Conservation (phyloP, 1,284 basidiomycete species). For the Agroathelia rolfsii region DNA sequence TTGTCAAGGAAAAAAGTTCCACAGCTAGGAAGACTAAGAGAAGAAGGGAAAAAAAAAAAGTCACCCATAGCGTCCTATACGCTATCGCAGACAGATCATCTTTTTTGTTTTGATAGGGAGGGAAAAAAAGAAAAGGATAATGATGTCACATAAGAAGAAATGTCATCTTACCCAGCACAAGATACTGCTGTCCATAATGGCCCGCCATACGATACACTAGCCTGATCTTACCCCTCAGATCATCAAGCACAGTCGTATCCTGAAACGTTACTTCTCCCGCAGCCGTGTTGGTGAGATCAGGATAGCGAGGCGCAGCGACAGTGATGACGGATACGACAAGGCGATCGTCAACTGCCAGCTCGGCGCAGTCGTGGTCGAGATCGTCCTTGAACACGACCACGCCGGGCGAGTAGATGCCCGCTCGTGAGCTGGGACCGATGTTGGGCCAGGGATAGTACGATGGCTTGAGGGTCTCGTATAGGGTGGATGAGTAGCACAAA, state of each 20-base stretch:
- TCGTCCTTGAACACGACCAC: conserved; percentile 38
- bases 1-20: conserved; percentile 1
- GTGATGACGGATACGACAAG: conserved; percentile 32
- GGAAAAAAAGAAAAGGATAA: not conserved
- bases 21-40: too few relatives aligned
- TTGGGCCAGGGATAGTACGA: conserved; percentile 39
- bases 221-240: conserved; percentile 31
- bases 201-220: conserved; percentile 35
- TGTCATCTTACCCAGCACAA: conserved; percentile 33
- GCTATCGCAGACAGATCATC: too few relatives aligned
- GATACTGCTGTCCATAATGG: conserved; percentile 23
- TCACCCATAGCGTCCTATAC: too few relatives aligned
- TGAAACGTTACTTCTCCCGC: conserved; percentile 18
- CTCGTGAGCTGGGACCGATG: conserved; percentile 27
- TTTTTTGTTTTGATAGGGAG: not conserved
- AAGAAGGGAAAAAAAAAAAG: too few relatives aligned
- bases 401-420: conserved; percentile 33
- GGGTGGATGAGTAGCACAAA: conserved; percentile 36
- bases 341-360: conserved; percentile 23
- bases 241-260: conserved; percentile 20
- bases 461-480: conserved; percentile 31
- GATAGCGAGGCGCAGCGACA: conserved; percentile 30
- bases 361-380: conserved; percentile 29
- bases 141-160: conserved; percentile 1
- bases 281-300: conserved; percentile 23